These are phyloP conservation scores for Fraxinus pennsylvanica DNA, from an alignment of 257 asterid species.

Conservation along the genomic window DNA sequence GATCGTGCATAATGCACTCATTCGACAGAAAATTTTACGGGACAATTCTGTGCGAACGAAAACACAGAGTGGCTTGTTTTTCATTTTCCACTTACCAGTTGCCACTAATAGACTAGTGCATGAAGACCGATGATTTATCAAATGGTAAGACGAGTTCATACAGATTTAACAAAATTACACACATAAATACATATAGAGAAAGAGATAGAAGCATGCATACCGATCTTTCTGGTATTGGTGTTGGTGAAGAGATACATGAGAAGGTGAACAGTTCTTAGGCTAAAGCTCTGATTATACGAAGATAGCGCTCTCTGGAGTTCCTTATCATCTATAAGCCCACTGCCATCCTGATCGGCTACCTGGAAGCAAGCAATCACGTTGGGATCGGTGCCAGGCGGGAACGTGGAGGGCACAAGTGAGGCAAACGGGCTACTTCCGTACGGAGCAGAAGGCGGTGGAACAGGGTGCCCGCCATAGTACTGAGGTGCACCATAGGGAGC, in stretches of 20 bases:
- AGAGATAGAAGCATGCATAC: conserved; percentile 31
- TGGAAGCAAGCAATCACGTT: conserved; percentile 71
- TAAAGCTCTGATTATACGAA: conserved; percentile 70
- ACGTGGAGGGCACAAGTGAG: conserved; percentile 65
- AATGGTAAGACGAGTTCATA: background rate
- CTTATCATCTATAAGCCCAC: conserved; percentile 89
- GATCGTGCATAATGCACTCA: background rate
- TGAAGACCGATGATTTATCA: background rate
- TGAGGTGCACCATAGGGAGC: conserved; percentile 45
- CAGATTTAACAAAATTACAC: background rate
- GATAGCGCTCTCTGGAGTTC: conserved; percentile 86
- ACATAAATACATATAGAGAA: background rate
- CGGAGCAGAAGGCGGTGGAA: conserved; percentile 43
- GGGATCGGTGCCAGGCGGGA: conserved; percentile 95
- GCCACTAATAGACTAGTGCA: background rate
- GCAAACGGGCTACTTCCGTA: conserved; percentile 66
- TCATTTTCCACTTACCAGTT: background rate
- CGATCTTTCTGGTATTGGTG: conserved; percentile 69
- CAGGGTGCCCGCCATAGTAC: conserved; percentile 44
- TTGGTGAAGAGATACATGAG: conserved; percentile 90
- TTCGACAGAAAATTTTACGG: background rate
- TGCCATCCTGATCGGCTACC: conserved; percentile 91
- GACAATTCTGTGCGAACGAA: background rate
- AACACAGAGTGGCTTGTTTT: background rate
- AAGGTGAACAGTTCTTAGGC: conserved; percentile 88